Conservation (phyloP, 768 basidiomycete genomes). For the Paxillus involutus region DNA sequence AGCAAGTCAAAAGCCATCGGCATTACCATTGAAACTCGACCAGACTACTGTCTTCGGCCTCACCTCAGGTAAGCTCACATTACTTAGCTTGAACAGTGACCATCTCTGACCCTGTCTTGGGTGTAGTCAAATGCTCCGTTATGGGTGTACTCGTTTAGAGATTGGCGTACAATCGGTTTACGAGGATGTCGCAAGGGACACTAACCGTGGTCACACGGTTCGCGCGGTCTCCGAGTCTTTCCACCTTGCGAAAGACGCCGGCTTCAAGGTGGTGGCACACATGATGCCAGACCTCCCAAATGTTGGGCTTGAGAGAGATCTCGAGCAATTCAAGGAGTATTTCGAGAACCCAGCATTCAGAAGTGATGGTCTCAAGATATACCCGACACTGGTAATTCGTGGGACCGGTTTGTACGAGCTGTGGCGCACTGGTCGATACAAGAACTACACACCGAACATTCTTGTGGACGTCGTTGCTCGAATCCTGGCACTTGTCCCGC, state of each 20-base stretch:
- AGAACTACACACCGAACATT: constrained; percentile 99
- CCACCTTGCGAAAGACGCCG: constrained; percentile 97
- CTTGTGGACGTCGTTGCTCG: constrained; percentile 96
- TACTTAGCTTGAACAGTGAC: neutral
- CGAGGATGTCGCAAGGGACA: constrained; percentile 98
- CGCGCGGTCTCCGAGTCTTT: constrained; percentile 96
- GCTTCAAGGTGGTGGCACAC: constrained; percentile 99
- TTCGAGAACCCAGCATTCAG: constrained; percentile 98
- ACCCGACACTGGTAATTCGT: constrained; percentile 96
- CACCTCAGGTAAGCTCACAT: constrained; percentile 70
- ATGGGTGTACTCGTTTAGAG: constrained; percentile 97
- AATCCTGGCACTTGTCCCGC: constrained; percentile 93
- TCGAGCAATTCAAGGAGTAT: constrained; percentile 99
- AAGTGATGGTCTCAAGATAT: constrained; percentile 96
- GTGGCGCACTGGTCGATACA: constrained; percentile 96
- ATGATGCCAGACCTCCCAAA: constrained; percentile 99
- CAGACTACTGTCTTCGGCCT: constrained; percentile 96
- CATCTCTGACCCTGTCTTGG: neutral
- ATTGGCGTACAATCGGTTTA: constrained; percentile 99
- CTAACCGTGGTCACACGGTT: constrained; percentile 98
- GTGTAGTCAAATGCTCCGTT: constrained; percentile 95
- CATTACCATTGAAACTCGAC: constrained; percentile 97
- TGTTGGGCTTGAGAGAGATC: constrained; percentile 94
- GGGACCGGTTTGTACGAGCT: constrained; percentile 96
- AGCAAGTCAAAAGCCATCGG: constrained; percentile 99